A percentile compares a stretch with the other conserved stretches of the same genome.
These are phyloP conservation scores for Colletotrichum destructivum DNA, from an alignment of 2,329 filamentous ascomycete species.

Conservation along the genomic window DNA sequence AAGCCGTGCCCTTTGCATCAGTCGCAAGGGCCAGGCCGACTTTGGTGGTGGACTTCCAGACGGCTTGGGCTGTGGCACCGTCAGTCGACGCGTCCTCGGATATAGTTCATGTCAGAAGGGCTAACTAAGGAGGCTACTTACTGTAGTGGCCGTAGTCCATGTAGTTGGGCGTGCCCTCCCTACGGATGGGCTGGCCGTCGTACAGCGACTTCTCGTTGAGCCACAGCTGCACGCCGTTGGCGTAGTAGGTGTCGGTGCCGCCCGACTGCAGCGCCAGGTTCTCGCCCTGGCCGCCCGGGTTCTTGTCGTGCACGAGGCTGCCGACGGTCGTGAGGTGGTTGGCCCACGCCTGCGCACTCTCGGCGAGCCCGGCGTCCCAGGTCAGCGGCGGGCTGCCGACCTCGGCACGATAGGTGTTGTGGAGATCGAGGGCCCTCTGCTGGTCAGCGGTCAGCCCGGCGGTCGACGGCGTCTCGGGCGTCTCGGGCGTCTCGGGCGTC, in stretches of 20 bases:
- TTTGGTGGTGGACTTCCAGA: constrained; percentile 9
- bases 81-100: background rate
- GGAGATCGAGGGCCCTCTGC: constrained; percentile 15
- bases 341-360: constrained; percentile 16
- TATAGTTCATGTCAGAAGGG: no score
- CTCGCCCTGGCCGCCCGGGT: constrained; percentile 33
- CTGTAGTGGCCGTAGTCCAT: constrained; percentile 25
- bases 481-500: background rate
- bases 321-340: background rate
- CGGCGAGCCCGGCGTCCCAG: constrained; percentile 12
- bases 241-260: background rate
- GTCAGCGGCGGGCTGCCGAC: background rate
- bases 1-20: background rate
- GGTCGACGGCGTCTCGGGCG: background rate
- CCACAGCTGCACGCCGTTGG: constrained; percentile 31
- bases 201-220: constrained; percentile 33
- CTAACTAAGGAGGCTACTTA: background rate
- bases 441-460: constrained; percentile 9
- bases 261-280: constrained; percentile 27
- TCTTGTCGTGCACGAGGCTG: background rate
- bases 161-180: background rate
- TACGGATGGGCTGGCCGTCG: constrained; percentile 13
- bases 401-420: background rate
- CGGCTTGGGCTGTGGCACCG: constrained; percentile 3
- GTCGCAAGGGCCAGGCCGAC: constrained; percentile 6